Conservation (phyloP, 148 eudicot species). For the Chenopodium album region DNA sequence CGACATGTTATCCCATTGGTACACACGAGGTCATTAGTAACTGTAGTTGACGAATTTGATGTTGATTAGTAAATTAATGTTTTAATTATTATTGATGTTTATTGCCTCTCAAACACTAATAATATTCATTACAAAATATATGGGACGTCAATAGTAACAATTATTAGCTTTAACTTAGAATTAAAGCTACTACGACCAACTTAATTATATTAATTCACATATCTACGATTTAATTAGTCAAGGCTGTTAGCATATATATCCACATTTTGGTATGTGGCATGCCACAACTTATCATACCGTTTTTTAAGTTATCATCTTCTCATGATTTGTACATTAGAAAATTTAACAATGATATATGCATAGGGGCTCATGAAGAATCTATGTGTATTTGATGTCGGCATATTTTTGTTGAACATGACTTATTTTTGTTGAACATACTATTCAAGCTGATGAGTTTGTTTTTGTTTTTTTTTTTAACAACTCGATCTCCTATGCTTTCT, state of each 20-base stretch:
- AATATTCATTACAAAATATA: neutral
- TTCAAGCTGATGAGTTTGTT: too few species aligned
- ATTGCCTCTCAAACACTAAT: neutral
- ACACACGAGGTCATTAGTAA: conserved; percentile 3
- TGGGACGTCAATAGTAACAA: neutral
- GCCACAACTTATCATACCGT: neutral
- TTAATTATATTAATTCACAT: too few species aligned
- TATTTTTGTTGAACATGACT: too few species aligned
- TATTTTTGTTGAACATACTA: too few species aligned
- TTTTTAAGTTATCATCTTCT: neutral
- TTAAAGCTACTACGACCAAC: neutral
- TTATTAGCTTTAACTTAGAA: neutral
- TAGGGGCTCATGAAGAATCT: neutral
- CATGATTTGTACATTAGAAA: neutral
- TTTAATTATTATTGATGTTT: neutral
- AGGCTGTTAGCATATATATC: neutral
- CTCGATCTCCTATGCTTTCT: too few species aligned
- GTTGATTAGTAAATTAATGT: neutral
- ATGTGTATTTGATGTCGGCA: too few species aligned
- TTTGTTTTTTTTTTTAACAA: too few species aligned
- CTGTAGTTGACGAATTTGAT: conserved; percentile 7
- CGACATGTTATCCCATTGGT: neutral
- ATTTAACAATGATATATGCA: neutral
- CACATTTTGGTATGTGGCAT: neutral
- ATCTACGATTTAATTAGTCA: neutral